Percentiles rank a stretch among this genome's conserved stretches.
phyloP scores from a whole-genome alignment of 225 moss, liverwort and hornwort genomes.

The Thuidium tamariscinum region DNA sequence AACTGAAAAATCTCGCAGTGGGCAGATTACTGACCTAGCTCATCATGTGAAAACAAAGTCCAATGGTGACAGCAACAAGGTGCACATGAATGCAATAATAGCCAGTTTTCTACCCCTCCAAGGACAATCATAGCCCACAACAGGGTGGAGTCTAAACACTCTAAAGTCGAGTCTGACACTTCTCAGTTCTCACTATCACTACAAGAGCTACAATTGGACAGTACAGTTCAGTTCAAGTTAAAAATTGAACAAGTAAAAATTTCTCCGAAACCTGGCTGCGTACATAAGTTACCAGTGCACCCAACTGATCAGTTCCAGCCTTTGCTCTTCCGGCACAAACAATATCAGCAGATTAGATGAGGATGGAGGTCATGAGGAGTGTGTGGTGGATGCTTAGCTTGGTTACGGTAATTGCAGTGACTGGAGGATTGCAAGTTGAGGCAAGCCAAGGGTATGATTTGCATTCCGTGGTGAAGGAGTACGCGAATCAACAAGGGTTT shows the following conservation, averaged over 20 bases:
- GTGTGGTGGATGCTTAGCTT: not conserved
- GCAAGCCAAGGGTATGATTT: not conserved
- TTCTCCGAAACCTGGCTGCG: not conserved
- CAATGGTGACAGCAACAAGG: not conserved
- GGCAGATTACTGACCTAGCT: not conserved
- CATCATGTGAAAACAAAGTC: not conserved
- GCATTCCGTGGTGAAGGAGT: slow-evolving; percentile 13
- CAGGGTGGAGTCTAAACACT: not conserved
- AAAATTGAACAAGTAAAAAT: too few species aligned
- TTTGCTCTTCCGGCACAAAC: not conserved
- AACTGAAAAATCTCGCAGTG: not conserved
- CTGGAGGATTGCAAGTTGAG: not conserved
- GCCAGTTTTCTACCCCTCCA: not conserved
- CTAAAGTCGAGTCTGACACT: not conserved
- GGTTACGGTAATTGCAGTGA: not conserved
- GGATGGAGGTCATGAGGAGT: not conserved
- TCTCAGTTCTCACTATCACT: not conserved
- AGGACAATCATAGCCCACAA: not conserved
- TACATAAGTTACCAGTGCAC: too few species aligned
- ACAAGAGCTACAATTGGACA: not conserved
- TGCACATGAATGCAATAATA: not conserved
- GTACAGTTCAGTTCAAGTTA: not conserved
- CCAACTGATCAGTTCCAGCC: not conserved
- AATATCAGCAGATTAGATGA: not conserved
- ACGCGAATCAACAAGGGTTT: slow-evolving; percentile 30